phyloP scores from a whole-genome alignment of 2,329 filamentous ascomycete genomes.

The Rhynchosporium agropyri region DNA sequence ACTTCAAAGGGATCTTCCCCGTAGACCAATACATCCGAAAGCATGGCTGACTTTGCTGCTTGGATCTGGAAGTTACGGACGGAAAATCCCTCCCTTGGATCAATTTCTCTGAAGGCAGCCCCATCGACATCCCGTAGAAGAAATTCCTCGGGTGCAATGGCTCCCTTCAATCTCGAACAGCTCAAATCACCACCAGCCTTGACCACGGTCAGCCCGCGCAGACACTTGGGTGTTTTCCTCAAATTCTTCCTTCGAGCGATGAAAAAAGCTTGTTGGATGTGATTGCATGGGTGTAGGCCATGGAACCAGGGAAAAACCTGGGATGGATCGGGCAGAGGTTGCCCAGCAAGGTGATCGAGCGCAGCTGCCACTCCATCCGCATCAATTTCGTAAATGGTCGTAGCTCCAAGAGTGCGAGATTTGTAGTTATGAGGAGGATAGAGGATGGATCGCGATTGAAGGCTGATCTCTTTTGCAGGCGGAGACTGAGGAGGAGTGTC shows the following conservation, averaged over 20 bases:
- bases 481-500: slow-evolving; percentile 69
- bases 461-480: slow-evolving; percentile 55
- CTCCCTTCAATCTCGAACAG: slow-evolving; percentile 79
- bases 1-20: slow-evolving; percentile 68
- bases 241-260: slow-evolving; percentile 72
- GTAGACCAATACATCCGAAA: slow-evolving; percentile 93
- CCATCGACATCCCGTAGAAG: slow-evolving; percentile 55
- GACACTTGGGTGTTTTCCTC: slow-evolving; percentile 71
- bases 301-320: slow-evolving; percentile 96
- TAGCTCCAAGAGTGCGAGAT: slow-evolving; percentile 53
- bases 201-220: slow-evolving; percentile 81
- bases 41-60: slow-evolving; percentile 79
- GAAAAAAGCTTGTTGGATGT: slow-evolving; percentile 89
- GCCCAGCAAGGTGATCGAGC: slow-evolving; percentile 73
- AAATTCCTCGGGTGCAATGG: slow-evolving; percentile 80
- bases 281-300: slow-evolving; percentile 85
- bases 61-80: slow-evolving; percentile 98
- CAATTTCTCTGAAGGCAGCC: slow-evolving; percentile 70
- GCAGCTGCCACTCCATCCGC: slow-evolving; percentile 70
- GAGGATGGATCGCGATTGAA: slow-evolving; percentile 68
- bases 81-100: slow-evolving; percentile 89
- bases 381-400: slow-evolving; percentile 72
- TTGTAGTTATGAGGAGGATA: slow-evolving; percentile 71
- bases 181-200: slow-evolving; percentile 84
- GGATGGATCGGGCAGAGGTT: slow-evolving; percentile 82